Evolutionary conservation across 306 rosid genomes (phyloP), one percentile per base, ranked within the genome.

Genomic region (Macrotyloma uniflorum): DNA sequence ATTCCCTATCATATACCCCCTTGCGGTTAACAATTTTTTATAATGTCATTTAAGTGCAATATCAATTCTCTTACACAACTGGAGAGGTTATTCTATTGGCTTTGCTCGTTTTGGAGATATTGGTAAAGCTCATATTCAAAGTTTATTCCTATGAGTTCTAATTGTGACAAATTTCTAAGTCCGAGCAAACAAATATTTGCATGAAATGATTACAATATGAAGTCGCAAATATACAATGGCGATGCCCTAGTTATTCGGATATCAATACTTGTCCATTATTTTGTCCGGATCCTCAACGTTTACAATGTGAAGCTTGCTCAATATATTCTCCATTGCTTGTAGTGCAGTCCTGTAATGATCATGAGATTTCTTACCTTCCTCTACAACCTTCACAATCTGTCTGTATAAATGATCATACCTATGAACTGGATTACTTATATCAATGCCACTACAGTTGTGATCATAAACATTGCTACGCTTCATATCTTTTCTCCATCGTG

Each of bases 401-500:
- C 73, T 88, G 74, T 85, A 88, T 68, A 92, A 35, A 77, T 86
- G 88, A 63, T 87, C 91, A 55, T 84, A 85, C 82, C 93, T 84
- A 78, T 87, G 91, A 81, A 87, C 78, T 50, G 90, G 93, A 80
- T 87, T 92, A 24, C 78, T 81, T 8, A 79, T 55, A 61, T 88
- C 93, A 45, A 88, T 83, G 6, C 90, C 87, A 22, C 66, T 55
- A 79, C 57, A 76, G 57, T 84, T 78, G 45, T 85, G 85, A 70
- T 85, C 65, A 49, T 82, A 80, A 53, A 88, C 83, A 51, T 88
- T 85, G 67, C 28, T 85, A 12, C 91, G 88, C 43, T 83, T 64
- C 14, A 85, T 5, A 70, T 92, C 94, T 76, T 92, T 92, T 75
- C 94, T 90, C 97, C 97, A 90, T 50, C 90, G 80, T 2, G 88